A percentile compares a stretch with the other conserved stretches of the same genome.
Evolutionary conservation across 2,329 filamentous ascomycete species (phyloP).

Genomic region (Exophiala sideris): DNA sequence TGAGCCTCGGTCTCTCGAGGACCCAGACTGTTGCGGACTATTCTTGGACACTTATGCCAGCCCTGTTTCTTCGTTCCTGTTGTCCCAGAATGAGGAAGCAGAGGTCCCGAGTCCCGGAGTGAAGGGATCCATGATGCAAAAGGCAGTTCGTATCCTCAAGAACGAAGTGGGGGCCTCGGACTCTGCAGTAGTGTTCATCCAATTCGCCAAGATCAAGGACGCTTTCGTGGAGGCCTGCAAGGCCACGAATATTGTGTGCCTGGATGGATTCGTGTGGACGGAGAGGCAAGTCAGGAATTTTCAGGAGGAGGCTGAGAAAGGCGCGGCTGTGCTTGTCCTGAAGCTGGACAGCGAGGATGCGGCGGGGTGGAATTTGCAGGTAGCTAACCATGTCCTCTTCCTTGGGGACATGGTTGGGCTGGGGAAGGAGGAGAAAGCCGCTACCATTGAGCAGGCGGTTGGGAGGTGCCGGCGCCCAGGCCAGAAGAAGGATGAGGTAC

Average conservation of each 20-base stretch:
- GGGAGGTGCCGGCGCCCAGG: constrained; percentile 59
- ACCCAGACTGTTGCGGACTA: no score
- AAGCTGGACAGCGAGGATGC: constrained; percentile 56
- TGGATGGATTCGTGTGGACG: constrained; percentile 31
- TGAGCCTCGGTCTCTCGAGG: background rate
- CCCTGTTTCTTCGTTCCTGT: constrained; percentile 4
- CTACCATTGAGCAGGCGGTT: constrained; percentile 61
- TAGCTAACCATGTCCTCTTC: constrained; percentile 64
- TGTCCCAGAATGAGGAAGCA: background rate
- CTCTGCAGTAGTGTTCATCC: constrained; percentile 56
- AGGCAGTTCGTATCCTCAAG: constrained; percentile 45
- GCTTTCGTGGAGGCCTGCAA: constrained; percentile 16
- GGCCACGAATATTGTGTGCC: constrained; percentile 31
- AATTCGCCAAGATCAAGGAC: constrained; percentile 30
- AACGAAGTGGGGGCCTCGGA: constrained; percentile 40
- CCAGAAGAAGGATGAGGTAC: constrained; percentile 52
- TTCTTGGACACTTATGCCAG: no score
- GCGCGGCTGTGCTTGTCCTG: constrained; percentile 50
- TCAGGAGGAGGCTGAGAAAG: constrained; percentile 37
- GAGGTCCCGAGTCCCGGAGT: background rate
- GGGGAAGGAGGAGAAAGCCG: constrained; percentile 54
- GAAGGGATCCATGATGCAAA: constrained; percentile 48
- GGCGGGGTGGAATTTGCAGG: constrained; percentile 62
- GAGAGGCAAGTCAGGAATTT: constrained; percentile 40
- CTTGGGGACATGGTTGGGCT: constrained; percentile 52